Conservation (phyloP, 164 flowering plant species). For the Umbellularia californica region DNA sequence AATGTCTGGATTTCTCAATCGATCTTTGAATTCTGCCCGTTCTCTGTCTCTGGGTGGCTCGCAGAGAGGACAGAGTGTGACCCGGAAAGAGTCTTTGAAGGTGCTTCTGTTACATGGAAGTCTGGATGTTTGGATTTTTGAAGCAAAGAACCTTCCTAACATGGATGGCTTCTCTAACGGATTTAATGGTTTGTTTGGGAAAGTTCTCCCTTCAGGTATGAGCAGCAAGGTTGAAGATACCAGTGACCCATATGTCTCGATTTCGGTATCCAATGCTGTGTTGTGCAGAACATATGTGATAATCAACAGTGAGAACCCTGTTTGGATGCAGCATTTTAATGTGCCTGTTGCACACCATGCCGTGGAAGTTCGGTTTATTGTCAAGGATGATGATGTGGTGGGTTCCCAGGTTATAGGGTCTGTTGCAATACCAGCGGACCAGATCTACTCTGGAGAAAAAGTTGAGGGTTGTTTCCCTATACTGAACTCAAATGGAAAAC, state of each 20-base stretch:
- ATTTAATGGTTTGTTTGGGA: conserved; percentile 60
- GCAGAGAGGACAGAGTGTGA: conserved; percentile 27
- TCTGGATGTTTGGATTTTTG: conserved; percentile 72
- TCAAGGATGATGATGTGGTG: conserved; percentile 86
- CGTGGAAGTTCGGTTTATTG: conserved; percentile 73
- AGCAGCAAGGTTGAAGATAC: conserved; percentile 38
- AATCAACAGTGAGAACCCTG: conserved; percentile 81
- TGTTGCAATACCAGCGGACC: conserved; percentile 74
- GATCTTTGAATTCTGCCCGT: conserved; percentile 24
- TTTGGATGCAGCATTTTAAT: conserved; percentile 82
- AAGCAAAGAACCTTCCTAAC: conserved; percentile 87
- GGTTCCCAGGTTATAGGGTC: conserved; percentile 90
- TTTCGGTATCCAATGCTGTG: conserved; percentile 56
- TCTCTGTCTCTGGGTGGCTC: conserved; percentile 28
- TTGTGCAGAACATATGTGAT: conserved; percentile 87
- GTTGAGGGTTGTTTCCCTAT: conserved; percentile 78
- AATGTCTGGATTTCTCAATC: conserved; percentile 40
- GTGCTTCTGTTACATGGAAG: conserved; percentile 74
- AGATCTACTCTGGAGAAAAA: conserved; percentile 50
- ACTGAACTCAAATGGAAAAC: conserved; percentile 53
- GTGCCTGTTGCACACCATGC: conserved; percentile 92
- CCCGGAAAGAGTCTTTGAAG: conserved; percentile 58
- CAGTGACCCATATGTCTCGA: conserved; percentile 92
- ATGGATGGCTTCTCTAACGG: conserved; percentile 93
- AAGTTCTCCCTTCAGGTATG: conserved; percentile 34